Evolutionary conservation across 495 filamentous ascomycete genomes (phyloP), one percentile per base, ranked within the genome.

Genomic region (Penicillium crystallinum): DNA sequence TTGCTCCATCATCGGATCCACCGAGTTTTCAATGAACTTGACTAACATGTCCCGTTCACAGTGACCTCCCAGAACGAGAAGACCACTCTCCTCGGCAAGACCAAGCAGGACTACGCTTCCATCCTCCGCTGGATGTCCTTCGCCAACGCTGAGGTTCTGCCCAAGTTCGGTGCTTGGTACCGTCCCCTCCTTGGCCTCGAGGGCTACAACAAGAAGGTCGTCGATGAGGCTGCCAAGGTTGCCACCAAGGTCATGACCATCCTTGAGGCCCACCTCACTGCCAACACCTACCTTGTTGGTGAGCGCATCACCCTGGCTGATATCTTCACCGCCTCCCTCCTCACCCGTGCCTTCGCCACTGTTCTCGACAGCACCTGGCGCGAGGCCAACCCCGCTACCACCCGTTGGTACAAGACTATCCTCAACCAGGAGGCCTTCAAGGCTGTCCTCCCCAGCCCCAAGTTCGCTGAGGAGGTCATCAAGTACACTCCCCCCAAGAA

Each of bases 1-100:
- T 65, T 60, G 56, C 51, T 53, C 54, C 35, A 54, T 46, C 38
- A 38, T 35, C 51, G 46, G 27, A 56, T 36, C 43, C 21, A 63
- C 38, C 34, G 18, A 31, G 30, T 56, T 31, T 52, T 31, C 54
- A 47, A 31, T 50, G 52, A 48, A 39, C 54, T 49, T 31, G 49
- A 58, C 63, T 67, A 58, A 69, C 63, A 56, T 55, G 62, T 59
- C 44, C 53, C 55, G 55, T 52, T 54, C 53, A 53, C 68, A 98
- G 93, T 99, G 66, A 90, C 93, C 67, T 96, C 93, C 62, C 93
- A 99, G 79, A 97, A 99, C 73, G 93, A 97, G 85, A 97, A 97
- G 84, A 99, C 95, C 57, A 91, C 90, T 57, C 89, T 99, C 45
- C 81, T 99, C 55, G 93, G 93, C 66, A 97, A 97, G 84, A 97